Evolutionary conservation across 345 rosid species (phyloP).

Genomic region (Populus tremula): DNA sequence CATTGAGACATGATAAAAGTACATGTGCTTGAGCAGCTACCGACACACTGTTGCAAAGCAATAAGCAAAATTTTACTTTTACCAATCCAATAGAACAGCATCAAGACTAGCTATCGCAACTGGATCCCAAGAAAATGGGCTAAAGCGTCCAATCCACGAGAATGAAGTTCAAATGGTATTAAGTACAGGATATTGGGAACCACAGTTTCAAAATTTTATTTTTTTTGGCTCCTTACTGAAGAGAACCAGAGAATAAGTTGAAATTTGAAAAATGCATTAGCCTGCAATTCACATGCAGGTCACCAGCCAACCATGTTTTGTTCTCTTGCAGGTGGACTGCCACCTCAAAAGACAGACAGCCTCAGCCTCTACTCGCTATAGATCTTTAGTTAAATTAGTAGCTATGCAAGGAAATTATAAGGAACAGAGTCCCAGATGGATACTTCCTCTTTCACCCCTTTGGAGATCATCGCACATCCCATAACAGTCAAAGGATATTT

Average conservation of each 20-base stretch:
- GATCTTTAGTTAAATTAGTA: neutral
- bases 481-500: neutral
- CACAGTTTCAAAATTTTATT: neutral
- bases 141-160: neutral
- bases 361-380: neutral
- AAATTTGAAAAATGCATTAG: neutral
- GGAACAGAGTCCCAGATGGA: neutral
- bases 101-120: neutral
- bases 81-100: neutral
- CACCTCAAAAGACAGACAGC: neutral
- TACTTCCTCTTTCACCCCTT: neutral
- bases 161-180: neutral
- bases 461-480: neutral
- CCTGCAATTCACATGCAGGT: neutral
- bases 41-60: neutral
- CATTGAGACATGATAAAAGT: neutral
- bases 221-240: neutral
- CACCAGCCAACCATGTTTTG: neutral
- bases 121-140: constrained; percentile 5
- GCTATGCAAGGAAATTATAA: neutral
- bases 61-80: neutral
- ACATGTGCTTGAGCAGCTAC: neutral
- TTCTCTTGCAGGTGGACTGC: neutral
- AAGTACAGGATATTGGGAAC: neutral
- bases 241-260: neutral